Evolutionary conservation across 1,139 yeast species (phyloP).

Genomic region (Geotrichum carabidarum): DNA sequence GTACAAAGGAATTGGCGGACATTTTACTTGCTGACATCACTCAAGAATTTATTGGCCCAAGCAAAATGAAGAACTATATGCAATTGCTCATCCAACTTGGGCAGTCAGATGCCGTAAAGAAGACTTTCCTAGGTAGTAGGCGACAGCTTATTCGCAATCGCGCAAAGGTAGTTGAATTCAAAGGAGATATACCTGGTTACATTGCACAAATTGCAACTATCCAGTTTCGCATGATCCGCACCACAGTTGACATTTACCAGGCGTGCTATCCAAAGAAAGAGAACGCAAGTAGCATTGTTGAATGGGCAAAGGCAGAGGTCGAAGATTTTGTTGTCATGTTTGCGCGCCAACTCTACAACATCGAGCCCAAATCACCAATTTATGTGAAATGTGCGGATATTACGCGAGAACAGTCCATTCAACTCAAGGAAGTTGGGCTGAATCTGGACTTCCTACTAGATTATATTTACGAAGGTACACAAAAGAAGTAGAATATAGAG

Average conservation of each 20-base stretch:
- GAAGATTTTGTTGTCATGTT: constrained; percentile 55
- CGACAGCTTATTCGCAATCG: constrained; percentile 44
- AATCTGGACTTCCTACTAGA: constrained; percentile 53
- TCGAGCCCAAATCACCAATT: constrained; percentile 47
- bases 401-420: constrained; percentile 56
- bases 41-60: constrained; percentile 35
- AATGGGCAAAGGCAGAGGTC: constrained; percentile 70
- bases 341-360: constrained; percentile 64
- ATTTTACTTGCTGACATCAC: constrained; percentile 35
- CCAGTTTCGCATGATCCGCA: constrained; percentile 50
- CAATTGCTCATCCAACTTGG: constrained; percentile 42
- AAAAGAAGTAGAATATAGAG: constrained; percentile 1
- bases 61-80: constrained; percentile 34
- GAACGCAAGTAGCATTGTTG: constrained; percentile 44
- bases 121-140: constrained; percentile 46
- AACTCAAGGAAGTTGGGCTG: constrained; percentile 61
- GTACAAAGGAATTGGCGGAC: constrained; percentile 31
- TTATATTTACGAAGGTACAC: constrained; percentile 22
- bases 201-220: constrained; percentile 57
- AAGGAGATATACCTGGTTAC: constrained; percentile 53
- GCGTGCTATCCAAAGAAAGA: constrained; percentile 39
- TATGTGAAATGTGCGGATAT: constrained; percentile 51
- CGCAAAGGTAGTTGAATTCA: constrained; percentile 46
- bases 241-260: constrained; percentile 46
- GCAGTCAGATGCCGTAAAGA: constrained; percentile 46